Conservation (phyloP, 768 basidiomycete genomes). For the Pisolithus albus region DNA sequence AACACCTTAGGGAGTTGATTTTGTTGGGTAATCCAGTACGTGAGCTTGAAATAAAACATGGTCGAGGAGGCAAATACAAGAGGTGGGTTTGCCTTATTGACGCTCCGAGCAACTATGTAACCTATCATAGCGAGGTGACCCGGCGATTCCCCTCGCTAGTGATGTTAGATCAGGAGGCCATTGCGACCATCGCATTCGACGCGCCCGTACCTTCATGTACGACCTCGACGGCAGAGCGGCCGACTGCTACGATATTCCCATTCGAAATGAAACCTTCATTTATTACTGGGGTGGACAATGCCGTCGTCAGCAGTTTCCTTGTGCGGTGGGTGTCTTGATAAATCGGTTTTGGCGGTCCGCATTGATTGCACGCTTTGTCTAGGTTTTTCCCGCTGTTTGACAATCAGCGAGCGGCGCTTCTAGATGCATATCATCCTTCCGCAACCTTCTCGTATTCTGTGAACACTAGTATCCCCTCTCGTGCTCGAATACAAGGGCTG, state of each 20-base stretch:
- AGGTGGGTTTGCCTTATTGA: conserved; percentile 39
- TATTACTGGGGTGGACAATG: conserved; percentile 64
- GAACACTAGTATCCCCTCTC: conserved; percentile 75
- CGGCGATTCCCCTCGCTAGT: conserved; percentile 76
- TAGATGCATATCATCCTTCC: conserved; percentile 69
- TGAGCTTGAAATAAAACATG: conserved; percentile 49
- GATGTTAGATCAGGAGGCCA: conserved; percentile 77
- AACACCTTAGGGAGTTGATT: conserved; percentile 64
- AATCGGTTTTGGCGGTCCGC: not conserved
- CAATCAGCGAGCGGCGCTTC: conserved; percentile 56
- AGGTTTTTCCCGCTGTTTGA: conserved; percentile 89
- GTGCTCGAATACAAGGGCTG: conserved; percentile 68
- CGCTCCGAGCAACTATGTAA: conserved; percentile 1
- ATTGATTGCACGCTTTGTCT: conserved; percentile 8
- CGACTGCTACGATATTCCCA: conserved; percentile 71
- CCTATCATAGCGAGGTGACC: conserved; percentile 57
- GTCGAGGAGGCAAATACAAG: conserved; percentile 57
- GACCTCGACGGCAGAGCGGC: conserved; percentile 32
- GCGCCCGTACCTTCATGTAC: conserved; percentile 49
- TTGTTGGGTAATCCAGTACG: conserved; percentile 72
- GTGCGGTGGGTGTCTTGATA: conserved; percentile 46
- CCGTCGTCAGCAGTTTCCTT: conserved; percentile 70
- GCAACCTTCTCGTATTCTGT: conserved; percentile 91
- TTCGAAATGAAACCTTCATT: conserved; percentile 66
- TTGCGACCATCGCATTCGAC: conserved; percentile 74